A percentile compares a stretch with the other conserved stretches of the same genome.
phyloP scores from a whole-genome alignment of 345 rosid genomes.

The Brassica napus region DNA sequence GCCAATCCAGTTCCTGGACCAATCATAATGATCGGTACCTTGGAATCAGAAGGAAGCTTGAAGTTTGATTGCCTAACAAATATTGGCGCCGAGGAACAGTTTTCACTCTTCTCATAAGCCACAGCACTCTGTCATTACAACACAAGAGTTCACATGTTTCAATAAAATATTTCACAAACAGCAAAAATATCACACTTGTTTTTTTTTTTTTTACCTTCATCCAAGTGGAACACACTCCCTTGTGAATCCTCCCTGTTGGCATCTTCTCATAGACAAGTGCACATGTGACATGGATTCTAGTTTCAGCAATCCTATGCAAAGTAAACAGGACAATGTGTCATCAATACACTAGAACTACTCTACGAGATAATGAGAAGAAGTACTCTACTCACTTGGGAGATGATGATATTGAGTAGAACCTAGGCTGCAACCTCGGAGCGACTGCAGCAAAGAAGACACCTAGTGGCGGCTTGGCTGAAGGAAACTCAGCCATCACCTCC shows the following conservation, averaged over 20 bases:
- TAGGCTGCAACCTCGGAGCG: constrained; percentile 90
- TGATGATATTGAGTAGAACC: constrained; percentile 96
- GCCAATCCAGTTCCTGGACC: constrained; percentile 99
- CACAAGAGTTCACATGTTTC: not conserved
- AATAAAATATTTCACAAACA: not conserved
- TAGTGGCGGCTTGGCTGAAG: constrained; percentile 88
- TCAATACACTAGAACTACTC: not conserved
- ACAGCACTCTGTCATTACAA: constrained; percentile 55
- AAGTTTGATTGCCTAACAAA: constrained; percentile 44
- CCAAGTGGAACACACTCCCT: constrained; percentile 64
- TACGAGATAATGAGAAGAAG: not conserved
- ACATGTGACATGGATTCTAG: constrained; percentile 97
- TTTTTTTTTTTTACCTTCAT: constrained; percentile 48
- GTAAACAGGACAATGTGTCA: not conserved
- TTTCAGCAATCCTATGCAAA: constrained; percentile 67
- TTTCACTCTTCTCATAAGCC: constrained; percentile 62
- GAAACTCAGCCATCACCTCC: constrained; percentile 94
- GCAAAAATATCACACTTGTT: not conserved
- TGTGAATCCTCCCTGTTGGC: constrained; percentile 63
- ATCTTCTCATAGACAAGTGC: constrained; percentile 84
- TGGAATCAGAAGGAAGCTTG: constrained; percentile 76
- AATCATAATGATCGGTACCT: constrained; percentile 85
- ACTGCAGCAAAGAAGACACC: constrained; percentile 97
- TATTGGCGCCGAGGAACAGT: constrained; percentile 82
- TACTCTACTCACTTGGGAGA: constrained; percentile 70